Evolutionary conservation across 257 asterid genomes (phyloP).

Genomic region (Solanum chiquidenum): DNA sequence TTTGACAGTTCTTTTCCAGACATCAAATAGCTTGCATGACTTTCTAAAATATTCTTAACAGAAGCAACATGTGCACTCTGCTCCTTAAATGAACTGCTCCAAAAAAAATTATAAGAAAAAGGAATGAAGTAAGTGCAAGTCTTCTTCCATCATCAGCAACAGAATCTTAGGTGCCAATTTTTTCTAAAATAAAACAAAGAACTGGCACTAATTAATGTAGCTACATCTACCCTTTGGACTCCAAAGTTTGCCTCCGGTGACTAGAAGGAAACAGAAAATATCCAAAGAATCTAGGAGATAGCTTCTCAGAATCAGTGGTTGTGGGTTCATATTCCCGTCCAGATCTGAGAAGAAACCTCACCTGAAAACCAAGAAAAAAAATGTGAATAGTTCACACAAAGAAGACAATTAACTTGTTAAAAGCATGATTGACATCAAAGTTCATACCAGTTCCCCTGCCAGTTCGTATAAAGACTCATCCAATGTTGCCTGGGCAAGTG

Average conservation of each 20-base stretch:
- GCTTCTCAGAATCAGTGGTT: conserved; percentile 50
- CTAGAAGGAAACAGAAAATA: conserved; percentile 76
- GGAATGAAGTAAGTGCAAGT: not conserved
- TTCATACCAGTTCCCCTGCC: conserved; percentile 97
- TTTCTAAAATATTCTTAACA: conserved; percentile 87
- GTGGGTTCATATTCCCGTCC: conserved; percentile 91
- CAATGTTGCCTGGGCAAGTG: conserved; percentile 75
- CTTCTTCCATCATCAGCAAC: not conserved
- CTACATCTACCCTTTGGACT: conserved; percentile 50
- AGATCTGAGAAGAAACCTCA: conserved; percentile 92
- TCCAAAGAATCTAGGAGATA: conserved; percentile 88
- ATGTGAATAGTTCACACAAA: not conserved
- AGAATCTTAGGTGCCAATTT: not conserved
- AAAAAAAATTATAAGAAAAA: not conserved
- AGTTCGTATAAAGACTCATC: conserved; percentile 89
- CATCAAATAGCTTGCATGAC: conserved; percentile 96
- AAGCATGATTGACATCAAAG: conserved; percentile 1
- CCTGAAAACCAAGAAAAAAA: conserved; percentile 29
- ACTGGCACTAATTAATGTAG: not conserved
- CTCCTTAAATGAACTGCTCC: conserved; percentile 76
- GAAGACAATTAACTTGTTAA: conserved; percentile 2
- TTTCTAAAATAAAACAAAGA: not conserved
- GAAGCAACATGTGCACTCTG: conserved; percentile 89
- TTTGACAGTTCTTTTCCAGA: conserved; percentile 97
- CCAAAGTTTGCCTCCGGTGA: conserved; percentile 67